Evolutionary conservation across 1,139 yeast genomes (phyloP).

Genomic region (Saccharomyces hybrid): DNA sequence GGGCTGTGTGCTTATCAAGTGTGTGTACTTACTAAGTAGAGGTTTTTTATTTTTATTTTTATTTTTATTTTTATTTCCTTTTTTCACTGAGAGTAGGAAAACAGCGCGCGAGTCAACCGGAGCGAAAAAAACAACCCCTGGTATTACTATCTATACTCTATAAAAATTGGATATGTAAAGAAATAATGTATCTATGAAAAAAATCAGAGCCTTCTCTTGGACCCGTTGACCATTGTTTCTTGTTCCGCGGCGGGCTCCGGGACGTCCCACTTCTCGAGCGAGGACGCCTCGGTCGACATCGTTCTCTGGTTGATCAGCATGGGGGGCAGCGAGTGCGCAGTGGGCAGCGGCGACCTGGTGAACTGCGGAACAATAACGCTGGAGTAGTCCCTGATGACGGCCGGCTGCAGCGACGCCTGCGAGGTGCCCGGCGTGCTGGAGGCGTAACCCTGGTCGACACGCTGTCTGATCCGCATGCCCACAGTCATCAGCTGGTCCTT

Average conservation of each 20-base stretch:
- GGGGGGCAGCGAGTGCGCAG: conserved; percentile 29
- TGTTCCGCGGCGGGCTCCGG: conserved; percentile 13
- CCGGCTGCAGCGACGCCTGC: not conserved
- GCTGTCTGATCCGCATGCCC: conserved; percentile 66
- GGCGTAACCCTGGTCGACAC: conserved; percentile 54
- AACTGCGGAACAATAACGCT: conserved; percentile 15
- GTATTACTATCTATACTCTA: not conserved
- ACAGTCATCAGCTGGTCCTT: conserved; percentile 42
- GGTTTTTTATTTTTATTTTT: not conserved
- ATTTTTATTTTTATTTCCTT: no score
- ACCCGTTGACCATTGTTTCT: conserved; percentile 13
- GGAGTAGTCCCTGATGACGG: conserved; percentile 10
- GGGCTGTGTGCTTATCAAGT: not conserved
- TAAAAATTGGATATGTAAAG: not conserved
- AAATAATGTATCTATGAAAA: not conserved
- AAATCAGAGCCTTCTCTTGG: conserved; percentile 11
- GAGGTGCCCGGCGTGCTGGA: conserved; percentile 3
- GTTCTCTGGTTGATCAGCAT: conserved; percentile 28
- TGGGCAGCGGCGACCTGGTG: conserved; percentile 9
- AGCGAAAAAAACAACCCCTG: not conserved
- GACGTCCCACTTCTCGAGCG: conserved; percentile 14
- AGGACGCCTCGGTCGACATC: conserved; percentile 17
- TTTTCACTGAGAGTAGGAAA: not conserved
- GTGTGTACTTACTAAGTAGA: not conserved
- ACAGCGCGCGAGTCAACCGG: not conserved